A percentile compares a stretch with the other conserved stretches of the same genome.
Conservation (phyloP, 1,284 basidiomycete species). For the Boletus chippewaensis region DNA sequence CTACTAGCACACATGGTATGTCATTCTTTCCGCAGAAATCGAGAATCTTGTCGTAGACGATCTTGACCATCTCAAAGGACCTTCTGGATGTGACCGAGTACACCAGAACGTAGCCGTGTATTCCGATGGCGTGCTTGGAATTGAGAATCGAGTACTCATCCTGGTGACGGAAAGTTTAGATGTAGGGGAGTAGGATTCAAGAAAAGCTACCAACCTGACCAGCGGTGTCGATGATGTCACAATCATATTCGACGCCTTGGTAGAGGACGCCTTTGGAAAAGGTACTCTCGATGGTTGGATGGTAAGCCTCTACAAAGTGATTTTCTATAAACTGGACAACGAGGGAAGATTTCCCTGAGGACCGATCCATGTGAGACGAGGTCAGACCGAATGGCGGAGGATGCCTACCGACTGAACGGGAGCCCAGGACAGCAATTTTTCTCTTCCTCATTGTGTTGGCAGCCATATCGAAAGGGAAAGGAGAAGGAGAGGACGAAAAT, state of each 20-base stretch:
- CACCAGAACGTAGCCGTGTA: conserved; percentile 85
- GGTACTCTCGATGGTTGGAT: conserved; percentile 91
- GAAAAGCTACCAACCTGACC: conserved; percentile 58
- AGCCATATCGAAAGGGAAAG: conserved; percentile 34
- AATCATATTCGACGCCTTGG: conserved; percentile 83
- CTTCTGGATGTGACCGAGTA: conserved; percentile 91
- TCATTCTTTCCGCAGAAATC: conserved; percentile 87
- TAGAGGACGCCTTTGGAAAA: conserved; percentile 81
- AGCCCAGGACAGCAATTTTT: conserved; percentile 78
- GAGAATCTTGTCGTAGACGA: conserved; percentile 96
- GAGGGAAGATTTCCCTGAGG: conserved; percentile 72
- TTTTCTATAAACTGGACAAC: conserved; percentile 69
- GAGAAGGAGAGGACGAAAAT: conserved; percentile 1
- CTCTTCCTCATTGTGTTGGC: conserved; percentile 70
- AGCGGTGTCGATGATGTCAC: conserved; percentile 98
- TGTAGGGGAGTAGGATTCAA: background rate
- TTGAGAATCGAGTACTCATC: conserved; percentile 85
- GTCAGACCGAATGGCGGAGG: background rate
- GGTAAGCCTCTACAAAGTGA: conserved; percentile 75
- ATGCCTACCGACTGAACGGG: conserved; percentile 68
- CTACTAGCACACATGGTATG: conserved; percentile 94
- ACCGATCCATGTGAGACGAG: conserved; percentile 18
- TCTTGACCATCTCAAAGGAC: conserved; percentile 95
- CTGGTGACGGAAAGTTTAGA: conserved; percentile 22
- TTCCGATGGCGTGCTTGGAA: conserved; percentile 76